Conservation (phyloP, 179 eudicot species). For the Carnegiea gigantea region DNA sequence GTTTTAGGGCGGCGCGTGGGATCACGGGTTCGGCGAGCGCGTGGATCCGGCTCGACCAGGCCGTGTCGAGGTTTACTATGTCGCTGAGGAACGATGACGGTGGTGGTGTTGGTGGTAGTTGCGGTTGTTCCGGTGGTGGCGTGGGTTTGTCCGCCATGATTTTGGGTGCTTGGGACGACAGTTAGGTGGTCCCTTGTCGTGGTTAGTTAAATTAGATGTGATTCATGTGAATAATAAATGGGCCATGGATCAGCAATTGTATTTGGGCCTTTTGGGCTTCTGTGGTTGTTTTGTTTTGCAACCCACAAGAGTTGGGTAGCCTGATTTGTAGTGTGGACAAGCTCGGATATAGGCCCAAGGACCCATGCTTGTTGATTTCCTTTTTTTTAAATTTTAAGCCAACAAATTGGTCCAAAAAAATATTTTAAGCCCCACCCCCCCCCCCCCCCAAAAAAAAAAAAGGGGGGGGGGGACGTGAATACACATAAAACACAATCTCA, state of each 20-base stretch:
- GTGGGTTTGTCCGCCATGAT: not conserved
- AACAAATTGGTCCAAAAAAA: too few species aligned
- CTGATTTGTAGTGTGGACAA: too few species aligned
- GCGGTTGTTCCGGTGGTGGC: not conserved
- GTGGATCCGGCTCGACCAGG: slow-evolving; percentile 58
- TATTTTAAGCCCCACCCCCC: too few species aligned
- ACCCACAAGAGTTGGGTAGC: too few species aligned
- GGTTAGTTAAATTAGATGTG: not conserved
- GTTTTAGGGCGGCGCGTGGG: slow-evolving; percentile 59
- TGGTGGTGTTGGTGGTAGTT: slow-evolving; percentile 1
- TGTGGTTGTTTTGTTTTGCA: too few species aligned
- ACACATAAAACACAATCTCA: too few species aligned
- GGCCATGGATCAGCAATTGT: not conserved
- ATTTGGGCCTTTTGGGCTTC: not conserved
- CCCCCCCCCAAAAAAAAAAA: too few species aligned
- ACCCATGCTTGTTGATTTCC: too few species aligned
- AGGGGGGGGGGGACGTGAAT: too few species aligned
- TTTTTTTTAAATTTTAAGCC: too few species aligned
- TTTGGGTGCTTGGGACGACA: not conserved
- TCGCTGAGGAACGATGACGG: slow-evolving; percentile 40
- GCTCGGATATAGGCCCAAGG: too few species aligned
- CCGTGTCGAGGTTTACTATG: slow-evolving; percentile 42
- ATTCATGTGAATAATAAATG: not conserved
- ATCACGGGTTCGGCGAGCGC: slow-evolving; percentile 40
- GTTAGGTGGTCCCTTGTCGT: not conserved